phyloP scores from a whole-genome alignment of 2,329 filamentous ascomycete species.

The Alternaria atra region DNA sequence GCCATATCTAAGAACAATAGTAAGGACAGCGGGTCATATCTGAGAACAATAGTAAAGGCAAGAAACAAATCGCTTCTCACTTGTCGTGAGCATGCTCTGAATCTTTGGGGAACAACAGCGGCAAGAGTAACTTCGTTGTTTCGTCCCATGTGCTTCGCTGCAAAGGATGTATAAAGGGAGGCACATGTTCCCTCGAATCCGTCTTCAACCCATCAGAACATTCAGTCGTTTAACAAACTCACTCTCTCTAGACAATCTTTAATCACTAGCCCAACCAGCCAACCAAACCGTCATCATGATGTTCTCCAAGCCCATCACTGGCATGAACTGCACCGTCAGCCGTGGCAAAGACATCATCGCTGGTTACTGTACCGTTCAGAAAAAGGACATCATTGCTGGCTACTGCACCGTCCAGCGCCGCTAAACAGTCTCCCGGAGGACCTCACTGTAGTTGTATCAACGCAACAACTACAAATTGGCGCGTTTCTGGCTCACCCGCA shows the following conservation, averaged over 20 bases:
- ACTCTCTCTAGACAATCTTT: conserved; percentile 21
- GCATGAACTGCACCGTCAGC: not conserved
- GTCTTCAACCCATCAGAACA: conserved; percentile 21
- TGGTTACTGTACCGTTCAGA: too few relatives aligned
- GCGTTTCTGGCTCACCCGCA: not conserved
- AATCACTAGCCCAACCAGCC: conserved; percentile 5
- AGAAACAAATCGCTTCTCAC: not conserved
- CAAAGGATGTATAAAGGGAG: conserved; percentile 24
- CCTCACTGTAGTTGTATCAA: not conserved
- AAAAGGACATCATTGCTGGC: too few relatives aligned
- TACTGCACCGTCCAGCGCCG: conserved; percentile 1
- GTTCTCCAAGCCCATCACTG: not conserved
- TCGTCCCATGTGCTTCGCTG: not conserved
- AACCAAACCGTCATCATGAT: conserved; percentile 26
- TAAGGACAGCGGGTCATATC: not conserved
- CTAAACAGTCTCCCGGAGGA: not conserved
- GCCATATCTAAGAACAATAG: conserved; percentile 1
- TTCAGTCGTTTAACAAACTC: conserved; percentile 26
- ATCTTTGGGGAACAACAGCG: not conserved
- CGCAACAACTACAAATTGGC: conserved; percentile 2
- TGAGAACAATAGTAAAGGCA: not conserved
- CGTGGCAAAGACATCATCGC: not conserved
- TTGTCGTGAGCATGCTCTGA: not conserved
- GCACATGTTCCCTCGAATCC: not conserved
- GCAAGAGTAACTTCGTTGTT: not conserved